Base-by-base conservation (phyloP, 805 yeast species). In the Saccharomycopsis fermentans region DNA sequence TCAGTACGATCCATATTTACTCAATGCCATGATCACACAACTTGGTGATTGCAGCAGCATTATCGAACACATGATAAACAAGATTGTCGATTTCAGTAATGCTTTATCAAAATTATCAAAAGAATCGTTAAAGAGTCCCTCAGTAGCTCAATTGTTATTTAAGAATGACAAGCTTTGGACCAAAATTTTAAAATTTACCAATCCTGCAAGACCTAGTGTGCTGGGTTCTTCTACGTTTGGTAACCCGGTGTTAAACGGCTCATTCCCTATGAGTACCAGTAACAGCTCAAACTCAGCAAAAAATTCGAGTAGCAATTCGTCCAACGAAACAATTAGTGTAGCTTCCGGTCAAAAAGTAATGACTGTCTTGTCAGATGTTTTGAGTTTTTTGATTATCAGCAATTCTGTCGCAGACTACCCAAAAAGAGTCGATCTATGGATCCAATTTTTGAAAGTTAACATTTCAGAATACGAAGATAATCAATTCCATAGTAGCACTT, bases 1-100 rank as follows among this genome's bases (percentile, higher is more conserved):
- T 8, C 17, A 32, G 12, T 60, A 55, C 55, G 60, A 60, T 43
- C 58, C 58, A 1, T 48, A 32, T 19, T 39, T 60, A 21, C n/a
- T 60, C 3, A 32, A 55, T 11, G 56, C 55, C 9, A 39, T 53
- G 14, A 32, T n/a, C 2, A 29, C 34, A 17, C 19, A n/a, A 16
- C 57, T 58, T 24, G 58, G 52, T 17, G 55, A 52, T 14, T 27
- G 24, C 11, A 50, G 34, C 34, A 40, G 32, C 6, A 24, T 36
- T 54, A 24, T 36, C 16, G 48, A 37, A 34, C 35, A 32, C 17
- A n/a, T 32, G 17, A n/a, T 50, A 21, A 16, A 50, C 24, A 50
- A 50, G 26, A 27, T 29, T 29, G 26, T 27, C n/a, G 36, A 50
- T 50, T 32, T 50, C 17, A 50, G 53, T n/a, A 29, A 50, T 8